Percentiles rank a stretch among this genome's conserved stretches.
Conservation (phyloP, 257 asterid species). For the Perilla frutescens region DNA sequence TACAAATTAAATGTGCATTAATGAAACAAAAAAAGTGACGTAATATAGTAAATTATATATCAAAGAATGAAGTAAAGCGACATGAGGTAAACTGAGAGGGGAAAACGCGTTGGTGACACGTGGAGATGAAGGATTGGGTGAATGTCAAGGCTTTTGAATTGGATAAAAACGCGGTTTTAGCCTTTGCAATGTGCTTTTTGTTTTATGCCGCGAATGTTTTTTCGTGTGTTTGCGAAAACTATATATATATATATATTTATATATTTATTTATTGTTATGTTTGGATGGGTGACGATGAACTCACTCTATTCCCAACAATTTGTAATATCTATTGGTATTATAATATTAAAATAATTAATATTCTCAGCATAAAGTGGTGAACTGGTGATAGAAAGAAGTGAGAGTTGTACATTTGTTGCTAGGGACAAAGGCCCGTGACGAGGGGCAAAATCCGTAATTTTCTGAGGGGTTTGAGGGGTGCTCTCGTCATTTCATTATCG, state of each 20-base stretch:
- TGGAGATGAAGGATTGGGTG: constrained; percentile 37
- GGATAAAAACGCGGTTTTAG: constrained; percentile 45
- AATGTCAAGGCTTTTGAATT: constrained; percentile 14
- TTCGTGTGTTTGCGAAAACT: constrained; percentile 13
- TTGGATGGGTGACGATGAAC: no score
- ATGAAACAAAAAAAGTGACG: no score
- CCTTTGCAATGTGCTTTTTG: constrained; percentile 31
- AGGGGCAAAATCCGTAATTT: constrained; percentile 46
- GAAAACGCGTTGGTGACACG: constrained; percentile 47
- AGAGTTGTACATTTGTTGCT: constrained; percentile 44
- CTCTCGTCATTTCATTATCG: not conserved
- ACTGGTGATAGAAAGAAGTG: constrained; percentile 11
- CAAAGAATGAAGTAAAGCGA: not conserved
- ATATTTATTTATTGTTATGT: not conserved
- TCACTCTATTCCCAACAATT: constrained; percentile 16
- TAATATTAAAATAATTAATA: not conserved
- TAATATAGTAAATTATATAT: no score
- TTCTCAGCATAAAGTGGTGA: constrained; percentile 22
- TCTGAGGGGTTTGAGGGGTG: not conserved
- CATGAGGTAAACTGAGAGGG: constrained; percentile 7
- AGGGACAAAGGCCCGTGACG: constrained; percentile 71
- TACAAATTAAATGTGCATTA: no score
- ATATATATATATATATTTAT: not conserved
- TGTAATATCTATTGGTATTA: constrained; percentile 1
- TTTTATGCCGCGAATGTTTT: constrained; percentile 43